Base-by-base conservation (phyloP, 1,139 yeast genomes). In the Barnettozyma hawaiiensis region DNA sequence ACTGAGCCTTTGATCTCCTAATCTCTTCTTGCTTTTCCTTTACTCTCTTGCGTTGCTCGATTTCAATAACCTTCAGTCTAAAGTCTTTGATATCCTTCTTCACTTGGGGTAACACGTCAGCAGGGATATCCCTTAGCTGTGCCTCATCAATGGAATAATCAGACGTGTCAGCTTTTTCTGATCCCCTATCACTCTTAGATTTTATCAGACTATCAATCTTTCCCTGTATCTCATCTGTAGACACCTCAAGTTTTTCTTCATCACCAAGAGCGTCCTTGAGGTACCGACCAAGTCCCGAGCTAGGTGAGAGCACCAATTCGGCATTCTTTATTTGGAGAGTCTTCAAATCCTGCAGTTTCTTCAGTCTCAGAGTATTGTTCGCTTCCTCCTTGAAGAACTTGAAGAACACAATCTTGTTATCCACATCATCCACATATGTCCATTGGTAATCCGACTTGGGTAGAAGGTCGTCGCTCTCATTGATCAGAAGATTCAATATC, bases 61-160 rank as follows among this genome's bases (percentile, higher is more conserved):
- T 64, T 29, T 71, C 71, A 42, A 81, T 60, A 26, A 81, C 85
- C 41, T 72, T 73, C 10, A 83, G 69, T 53, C 92, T 64, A 57
- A 83, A 83, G 49, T 73, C 75, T 40, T 79, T 67, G 43, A 83
- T 76, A 48, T 79, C 83, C 46, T 71, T 71, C 35, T 73, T 73
- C 28, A 82, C 73, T 28, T 67, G 69, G n/a, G 78, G 81, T 37
- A 77, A 63, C 64, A 77, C 67, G 34, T 75, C 73, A 28, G 66
- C 64, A 2, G 90, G 89, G 7, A 83, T 74, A 53, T 81, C 90
- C 14, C 73, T 66, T 45, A 83, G 60, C 49, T 82, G 87, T 45
- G 67, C 66, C 18, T 73, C 66, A 56, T 83, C 86, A 19, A 83
- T 76, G 43, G 71, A 68, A 54, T 83, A 82, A 15, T 65, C 65